Evolutionary conservation across 345 rosid genomes (phyloP), one percentile per base, ranked within the genome.

Genomic region (Boechera divaricarpa): DNA sequence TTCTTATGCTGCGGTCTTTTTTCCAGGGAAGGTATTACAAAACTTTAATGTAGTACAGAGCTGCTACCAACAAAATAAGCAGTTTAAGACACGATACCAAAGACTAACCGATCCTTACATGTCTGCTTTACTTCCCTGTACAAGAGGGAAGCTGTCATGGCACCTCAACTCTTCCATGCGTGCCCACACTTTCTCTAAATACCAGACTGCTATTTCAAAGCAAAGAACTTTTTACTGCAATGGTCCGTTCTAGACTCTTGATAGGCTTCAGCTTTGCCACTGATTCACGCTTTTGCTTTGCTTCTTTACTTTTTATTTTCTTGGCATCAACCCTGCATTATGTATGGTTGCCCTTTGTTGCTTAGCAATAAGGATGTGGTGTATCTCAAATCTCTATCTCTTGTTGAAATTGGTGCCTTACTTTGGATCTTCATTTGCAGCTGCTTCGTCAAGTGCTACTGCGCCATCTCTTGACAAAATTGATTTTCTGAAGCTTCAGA

Each of bases 171-270:
- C 91, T 82, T 91, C 98, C 88, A 71, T 92, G 90, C 93, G 85
- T 69, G 57, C 78, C 74, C 82, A 71, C 83, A 74, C 74, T 78
- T 72, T 84, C 59, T 67, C 85, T 28, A 88, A 80, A 83, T 60
- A 88, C 83, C 86, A 76, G 82, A 78, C 83, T 83, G 80, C 79
- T 88, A 82, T 88, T 85, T 65, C 87, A 71, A 88, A 89, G 83
- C 78, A 73, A 77, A 77, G 79, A 79, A 65, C 81, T 77, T 53
- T 92, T 83, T 85, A 71, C 89, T 92, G 96, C 93, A 87, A 91
- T 67, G 97, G 98, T 95, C 99, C 76, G 99, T 89, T 85, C 92
- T 88, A 86, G 90, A 87, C 83, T 85, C 91, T 86, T 82, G 75
- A 26, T 82, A 57, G 4, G 67, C 66, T 47, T 65, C 32, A 74